phyloP scores from a whole-genome alignment of 73 alveolate genomes.

The Tetrahymena borealis region DNA sequence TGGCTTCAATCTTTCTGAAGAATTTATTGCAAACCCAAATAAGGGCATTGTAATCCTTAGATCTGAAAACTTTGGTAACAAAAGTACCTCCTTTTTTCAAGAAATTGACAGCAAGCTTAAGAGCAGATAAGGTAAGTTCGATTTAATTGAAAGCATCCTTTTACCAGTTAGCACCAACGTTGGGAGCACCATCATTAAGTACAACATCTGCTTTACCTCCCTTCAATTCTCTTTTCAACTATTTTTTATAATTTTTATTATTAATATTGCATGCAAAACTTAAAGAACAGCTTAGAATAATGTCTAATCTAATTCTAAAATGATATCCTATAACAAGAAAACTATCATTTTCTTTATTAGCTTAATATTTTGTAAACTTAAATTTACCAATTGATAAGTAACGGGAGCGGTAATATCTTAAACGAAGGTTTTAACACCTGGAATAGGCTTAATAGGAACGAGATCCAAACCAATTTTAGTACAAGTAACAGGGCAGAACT shows the following conservation, averaged over 20 bases:
- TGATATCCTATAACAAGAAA: neutral
- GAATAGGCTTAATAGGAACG: conserved; percentile 97
- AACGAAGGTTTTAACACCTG: conserved; percentile 93
- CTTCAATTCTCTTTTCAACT: conserved; percentile 75
- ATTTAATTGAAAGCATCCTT: conserved; percentile 96
- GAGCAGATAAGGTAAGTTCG: conserved; percentile 87
- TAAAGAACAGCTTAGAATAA: no score
- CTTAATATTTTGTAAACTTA: neutral
- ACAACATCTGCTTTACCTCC: conserved; percentile 98
- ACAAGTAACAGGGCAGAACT: conserved; percentile 83
- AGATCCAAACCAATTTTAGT: conserved; percentile 97
- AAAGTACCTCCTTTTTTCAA: conserved; percentile 93
- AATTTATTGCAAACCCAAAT: conserved; percentile 91
- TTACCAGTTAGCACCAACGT: conserved; percentile 98
- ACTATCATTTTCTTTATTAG: neutral
- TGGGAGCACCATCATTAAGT: conserved; percentile 99
- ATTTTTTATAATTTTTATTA: neutral
- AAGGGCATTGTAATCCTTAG: conserved; percentile 92
- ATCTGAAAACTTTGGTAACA: conserved; percentile 97
- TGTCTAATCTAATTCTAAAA: no score
- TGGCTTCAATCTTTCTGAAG: conserved; percentile 90
- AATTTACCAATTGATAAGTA: conserved; percentile 47
- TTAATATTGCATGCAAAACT: no score
- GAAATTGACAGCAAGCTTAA: conserved; percentile 87
- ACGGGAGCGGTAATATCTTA: conserved; percentile 97